Percentiles rank a stretch among this genome's conserved stretches.
These are phyloP conservation scores for Cryptococcus sp. DNA, from an alignment of 1,284 basidiomycete genomes.

Conservation along the genomic window DNA sequence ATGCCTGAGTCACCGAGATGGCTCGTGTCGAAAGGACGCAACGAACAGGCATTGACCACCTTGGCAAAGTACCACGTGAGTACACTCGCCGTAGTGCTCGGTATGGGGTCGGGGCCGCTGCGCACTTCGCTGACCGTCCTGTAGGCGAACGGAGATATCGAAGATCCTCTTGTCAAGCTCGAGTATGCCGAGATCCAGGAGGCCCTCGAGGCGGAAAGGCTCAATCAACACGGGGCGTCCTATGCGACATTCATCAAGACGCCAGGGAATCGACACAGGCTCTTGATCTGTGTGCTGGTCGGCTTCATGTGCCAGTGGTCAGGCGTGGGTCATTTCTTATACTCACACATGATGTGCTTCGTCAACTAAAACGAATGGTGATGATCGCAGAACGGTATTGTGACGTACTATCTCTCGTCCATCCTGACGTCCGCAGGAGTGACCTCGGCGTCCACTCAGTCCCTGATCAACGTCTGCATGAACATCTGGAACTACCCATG, in stretches of 20 bases:
- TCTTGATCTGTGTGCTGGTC: slow-evolving; percentile 25
- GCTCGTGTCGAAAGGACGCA: slow-evolving; percentile 34
- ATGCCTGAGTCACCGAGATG: slow-evolving; percentile 46
- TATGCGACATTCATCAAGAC: slow-evolving; percentile 10
- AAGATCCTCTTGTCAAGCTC: slow-evolving; percentile 28
- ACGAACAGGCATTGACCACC: slow-evolving; percentile 33
- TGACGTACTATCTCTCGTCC: slow-evolving; percentile 68
- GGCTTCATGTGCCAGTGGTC: slow-evolving; percentile 28
- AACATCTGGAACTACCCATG: slow-evolving; percentile 32
- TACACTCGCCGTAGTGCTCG: too few relatives aligned
- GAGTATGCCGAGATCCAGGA: slow-evolving; percentile 27
- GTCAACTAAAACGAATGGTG: background rate
- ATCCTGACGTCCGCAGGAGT: slow-evolving; percentile 73
- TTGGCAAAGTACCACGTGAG: slow-evolving; percentile 28
- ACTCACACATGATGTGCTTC: background rate
- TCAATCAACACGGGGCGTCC: slow-evolving; percentile 7
- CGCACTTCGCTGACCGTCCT: background rate
- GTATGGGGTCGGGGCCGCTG: background rate
- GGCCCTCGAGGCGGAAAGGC: slow-evolving; percentile 29
- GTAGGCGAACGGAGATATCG: slow-evolving; percentile 22
- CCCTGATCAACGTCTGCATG: slow-evolving; percentile 70
- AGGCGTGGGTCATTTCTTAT: background rate
- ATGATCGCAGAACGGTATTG: slow-evolving; percentile 55
- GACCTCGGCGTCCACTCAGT: slow-evolving; percentile 14
- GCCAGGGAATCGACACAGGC: slow-evolving; percentile 17